Base-by-base conservation (phyloP, 352 stramenopile genomes). In the Pythium dissimile region DNA sequence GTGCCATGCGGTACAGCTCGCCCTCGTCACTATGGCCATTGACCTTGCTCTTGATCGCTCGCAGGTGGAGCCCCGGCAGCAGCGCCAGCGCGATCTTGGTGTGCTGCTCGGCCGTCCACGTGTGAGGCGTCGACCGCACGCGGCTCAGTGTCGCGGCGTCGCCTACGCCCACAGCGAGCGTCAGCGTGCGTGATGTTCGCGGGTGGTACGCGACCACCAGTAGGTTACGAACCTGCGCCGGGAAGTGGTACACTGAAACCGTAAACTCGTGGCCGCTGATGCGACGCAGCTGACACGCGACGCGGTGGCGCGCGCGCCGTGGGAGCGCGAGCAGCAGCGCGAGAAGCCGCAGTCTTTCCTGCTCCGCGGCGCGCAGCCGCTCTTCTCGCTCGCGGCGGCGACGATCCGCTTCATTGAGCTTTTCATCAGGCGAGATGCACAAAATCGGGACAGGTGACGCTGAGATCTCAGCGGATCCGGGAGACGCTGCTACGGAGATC, bases 231-330 rank as follows among this genome's bases (percentile, higher is more conserved):
- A 75, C 66, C 43, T 88, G 80, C 11, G 64, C 45, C 2, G 80
- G 78, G 32, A 75, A 78, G 43, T 91, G 76, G 43, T 86, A 81
- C 21, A 91, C 62, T 9, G 80, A 86, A 11, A 91, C 56, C 47
- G 75, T 70, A 27, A 88, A 74, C 4, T 39, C 39, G 26, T 75
- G 66, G 20, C 76, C 74, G n/a, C 63, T 70, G 39, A 86, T 37
- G 13, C 58, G 49, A 13, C 70, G 34, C 15, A 42, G 42, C 47
- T 73, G 64, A 16, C 66, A 75, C 0, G 80, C n/a, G 1, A 88
- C 44, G 26, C 76, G 78, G 47, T 91, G 66, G 2, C 80, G 70
- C 10, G 66, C 66, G 13, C 80, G 78, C 5, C 66, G 57, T 0
- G 80, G 71, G 26, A 77, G 71, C n/a, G 70, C 69, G 20, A 80